Conservation (phyloP, 2,329 filamentous ascomycete genomes). For the Orbilia javanica region DNA sequence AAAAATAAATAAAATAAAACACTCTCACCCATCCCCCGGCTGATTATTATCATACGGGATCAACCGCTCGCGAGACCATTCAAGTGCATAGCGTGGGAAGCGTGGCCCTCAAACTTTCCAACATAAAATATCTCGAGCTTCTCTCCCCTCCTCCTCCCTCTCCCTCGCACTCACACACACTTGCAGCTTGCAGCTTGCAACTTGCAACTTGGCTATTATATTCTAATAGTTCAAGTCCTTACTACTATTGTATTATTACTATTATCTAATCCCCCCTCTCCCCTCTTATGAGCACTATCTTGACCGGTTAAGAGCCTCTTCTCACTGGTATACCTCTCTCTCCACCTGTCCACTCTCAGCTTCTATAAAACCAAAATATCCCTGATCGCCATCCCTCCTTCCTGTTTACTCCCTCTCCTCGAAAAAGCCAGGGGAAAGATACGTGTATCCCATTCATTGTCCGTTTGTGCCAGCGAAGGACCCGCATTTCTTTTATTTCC, state of each 20-base stretch:
- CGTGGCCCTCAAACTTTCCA: conserved; percentile 28
- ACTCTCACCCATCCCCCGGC: conserved; percentile 24
- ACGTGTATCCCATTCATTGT: background rate
- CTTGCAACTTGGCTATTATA: conserved; percentile 1
- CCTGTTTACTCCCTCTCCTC: conserved; percentile 23
- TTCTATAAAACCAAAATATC: conserved; percentile 36
- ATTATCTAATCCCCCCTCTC: conserved; percentile 12
- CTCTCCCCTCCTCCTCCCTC: background rate
- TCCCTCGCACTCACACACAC: no score
- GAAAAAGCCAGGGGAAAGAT: background rate
- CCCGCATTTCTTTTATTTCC: conserved; percentile 16
- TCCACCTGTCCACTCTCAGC: conserved; percentile 45
- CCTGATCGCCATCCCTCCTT: conserved; percentile 48
- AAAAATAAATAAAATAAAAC: conserved; percentile 3
- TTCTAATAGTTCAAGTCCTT: conserved; percentile 7
- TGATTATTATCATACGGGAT: conserved; percentile 48
- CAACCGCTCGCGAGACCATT: conserved; percentile 54
- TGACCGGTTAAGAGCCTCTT: conserved; percentile 48
- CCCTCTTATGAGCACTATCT: conserved; percentile 11
- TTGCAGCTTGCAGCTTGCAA: no score
- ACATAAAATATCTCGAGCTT: conserved; percentile 1
- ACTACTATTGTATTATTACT: no score
- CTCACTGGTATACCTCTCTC: conserved; percentile 34
- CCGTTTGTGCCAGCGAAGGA: conserved; percentile 23
- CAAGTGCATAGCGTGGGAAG: conserved; percentile 34